Evolutionary conservation across 148 eudicot species (phyloP), one percentile per base, ranked within the genome.

Genomic region (Chenopodium album): DNA sequence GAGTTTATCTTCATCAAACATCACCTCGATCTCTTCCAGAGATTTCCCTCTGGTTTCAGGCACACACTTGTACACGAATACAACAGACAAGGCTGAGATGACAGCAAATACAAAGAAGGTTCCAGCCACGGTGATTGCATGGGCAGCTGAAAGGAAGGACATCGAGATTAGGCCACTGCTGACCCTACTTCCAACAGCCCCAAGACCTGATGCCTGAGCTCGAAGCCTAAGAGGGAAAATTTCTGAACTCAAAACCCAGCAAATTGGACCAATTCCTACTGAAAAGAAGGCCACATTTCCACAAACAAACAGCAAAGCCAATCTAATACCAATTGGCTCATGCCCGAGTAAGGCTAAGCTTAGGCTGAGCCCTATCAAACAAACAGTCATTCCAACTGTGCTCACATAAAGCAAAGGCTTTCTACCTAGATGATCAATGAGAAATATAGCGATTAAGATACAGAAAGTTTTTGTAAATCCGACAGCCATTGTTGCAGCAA

Each of bases 261-360:
- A 92, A 32, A 95, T 80, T 0, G 98, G 98, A 37, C 98, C 98
- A 4, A 95, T 86, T 31, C 98, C 98, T 22, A 92, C 88, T 0
- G 98, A 95, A 78, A 95, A 95, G 90, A 95, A 95, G 1, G 98
- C 90, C 26, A 93, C 98, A 81, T 93, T 92, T 32, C 93, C 98
- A 78, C 97, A 95, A 31, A 95, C 91, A 0, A 80, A 90, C 31
- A 93, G 47, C 72, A 95, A 82, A 0, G 94, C 90, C 71, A 95
- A 63, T 73, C 63, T 80, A 7, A 91, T 84, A 9, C 96, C 97
- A 9, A 89, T 22, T 4, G 86, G 67, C 26, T 88, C 67, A 22
- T 89, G 85, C 41, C 84, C 89, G 4, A 89, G 80, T 2, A 90
- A 47, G 11, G 91, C 83, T 81, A 95, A 87, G 17, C 92, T 89